Percentiles rank a stretch among this genome's conserved stretches.
These are phyloP conservation scores for Teunomyces tritomae DNA, from an alignment of 805 yeast genomes.

Conservation along the genomic window DNA sequence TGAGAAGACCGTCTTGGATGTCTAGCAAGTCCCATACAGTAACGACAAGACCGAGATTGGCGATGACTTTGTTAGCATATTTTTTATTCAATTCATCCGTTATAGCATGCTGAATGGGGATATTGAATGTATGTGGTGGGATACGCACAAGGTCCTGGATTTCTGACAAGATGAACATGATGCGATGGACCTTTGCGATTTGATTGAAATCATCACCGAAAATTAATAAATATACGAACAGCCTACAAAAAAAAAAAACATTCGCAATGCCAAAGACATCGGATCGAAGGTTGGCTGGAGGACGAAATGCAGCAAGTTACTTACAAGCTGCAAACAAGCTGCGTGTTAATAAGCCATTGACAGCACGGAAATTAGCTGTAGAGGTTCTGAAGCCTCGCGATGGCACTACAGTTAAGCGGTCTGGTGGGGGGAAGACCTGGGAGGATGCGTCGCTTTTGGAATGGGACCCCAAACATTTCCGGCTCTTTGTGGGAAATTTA, in stretches of 20 bases:
- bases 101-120: constrained; percentile 69
- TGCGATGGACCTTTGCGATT: neutral
- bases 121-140: constrained; percentile 79
- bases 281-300: constrained; percentile 56
- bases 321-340: constrained; percentile 12
- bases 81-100: constrained; percentile 79
- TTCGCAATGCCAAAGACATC: constrained; percentile 33
- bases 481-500: constrained; percentile 69
- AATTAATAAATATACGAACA: neutral
- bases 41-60: constrained; percentile 79
- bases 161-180: constrained; percentile 82
- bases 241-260: neutral
- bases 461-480: constrained; percentile 71
- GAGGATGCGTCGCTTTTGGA: constrained; percentile 46
- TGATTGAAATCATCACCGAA: neutral
- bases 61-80: constrained; percentile 81
- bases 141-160: constrained; percentile 82
- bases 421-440: constrained; percentile 49
- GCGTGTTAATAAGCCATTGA: neutral
- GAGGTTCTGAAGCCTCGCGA: neutral
- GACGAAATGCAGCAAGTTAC: constrained; percentile 45
- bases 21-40: constrained; percentile 78
- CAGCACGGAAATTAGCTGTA: neutral
- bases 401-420: constrained; percentile 38
- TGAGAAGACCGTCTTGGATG: constrained; percentile 85